phyloP scores from a whole-genome alignment of 1,139 yeast species.

The Blastobotrys illinoisensis region DNA sequence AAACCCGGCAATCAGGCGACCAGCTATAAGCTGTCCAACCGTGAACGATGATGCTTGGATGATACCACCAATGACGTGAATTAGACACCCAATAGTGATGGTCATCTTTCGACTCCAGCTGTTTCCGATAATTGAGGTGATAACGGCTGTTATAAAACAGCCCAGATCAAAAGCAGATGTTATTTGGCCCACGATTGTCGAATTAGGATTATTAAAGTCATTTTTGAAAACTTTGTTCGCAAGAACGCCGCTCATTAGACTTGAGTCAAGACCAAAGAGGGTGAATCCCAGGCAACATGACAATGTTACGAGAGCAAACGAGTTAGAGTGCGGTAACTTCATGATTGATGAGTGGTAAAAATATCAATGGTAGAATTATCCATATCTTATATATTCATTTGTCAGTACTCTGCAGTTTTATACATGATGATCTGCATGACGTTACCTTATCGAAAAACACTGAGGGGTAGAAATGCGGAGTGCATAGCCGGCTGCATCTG shows the following conservation, averaged over 20 bases:
- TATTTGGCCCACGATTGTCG: constrained; percentile 13
- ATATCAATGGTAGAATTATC: neutral
- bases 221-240: constrained; percentile 9
- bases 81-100: constrained; percentile 8
- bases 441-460: neutral
- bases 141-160: constrained; percentile 11
- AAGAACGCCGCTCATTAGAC: constrained; percentile 11
- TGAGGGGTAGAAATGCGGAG: neutral
- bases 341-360: neutral
- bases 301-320: neutral
- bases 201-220: constrained; percentile 12
- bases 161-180: constrained; percentile 14
- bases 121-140: constrained; percentile 9
- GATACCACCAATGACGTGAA: constrained; percentile 22
- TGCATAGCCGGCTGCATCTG: too few species aligned
- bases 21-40: constrained; percentile 66
- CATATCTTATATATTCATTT: neutral
- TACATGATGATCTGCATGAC: neutral
- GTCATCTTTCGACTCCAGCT: constrained; percentile 7
- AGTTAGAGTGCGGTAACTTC: neutral
- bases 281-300: constrained; percentile 10
- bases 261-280: constrained; percentile 11
- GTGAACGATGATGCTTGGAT: constrained; percentile 72
- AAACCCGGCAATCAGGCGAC: constrained; percentile 66
- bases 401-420: neutral